Base-by-base conservation (phyloP, 768 basidiomycete genomes). In the Boletus reticulatus region DNA sequence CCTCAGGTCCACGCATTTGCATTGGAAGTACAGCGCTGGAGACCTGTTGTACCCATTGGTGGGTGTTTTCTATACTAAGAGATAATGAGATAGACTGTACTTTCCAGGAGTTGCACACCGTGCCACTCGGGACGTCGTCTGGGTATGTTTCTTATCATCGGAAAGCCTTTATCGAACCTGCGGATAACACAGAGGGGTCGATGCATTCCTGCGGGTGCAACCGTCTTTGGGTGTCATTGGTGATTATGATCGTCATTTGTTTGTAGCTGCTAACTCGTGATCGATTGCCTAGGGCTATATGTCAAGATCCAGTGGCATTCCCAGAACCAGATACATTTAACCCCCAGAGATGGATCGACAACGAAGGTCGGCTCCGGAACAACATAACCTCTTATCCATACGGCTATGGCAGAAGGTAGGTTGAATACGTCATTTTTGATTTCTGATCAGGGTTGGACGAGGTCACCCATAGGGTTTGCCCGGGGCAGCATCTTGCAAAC, bases 111-210 rank as follows among this genome's bases (percentile, higher is more conserved):
- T 86, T 53, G 73, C 81, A 1, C 87, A 89, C 58, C 78, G 79
- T 13, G 78, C 84, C 0, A 87, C 83, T 0, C 78, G 78, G 48
- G 85, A 87, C 52, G 77, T 88, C 37, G 62, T 81, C 22, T 88
- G 83, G 81, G 83, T 83, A 56, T 8, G 62, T 48, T 41, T 7
- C n/a, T 19, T 12, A 38, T 4, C 7, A 29, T 31, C 3, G 34
- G 11, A 20, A 17, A 14, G 34, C 57, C 76, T 20, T 83, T 78
- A 75, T 78, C 80, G 22, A 50, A 29, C 11, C 16, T 31, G 34
- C 11, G 11, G 11, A 12, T 27, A 20, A 36, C 11, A 17, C 38
- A 67, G 67, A 60, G 46, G 42, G 67, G 61, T 12, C 55, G 62
- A n/a, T 46, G 56, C 34, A 65, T 67, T 48, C 63, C 67, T 16